These are phyloP conservation scores for Oryza coarctata DNA, from an alignment of 176 grass and related monocot genomes.

Conservation along the genomic window DNA sequence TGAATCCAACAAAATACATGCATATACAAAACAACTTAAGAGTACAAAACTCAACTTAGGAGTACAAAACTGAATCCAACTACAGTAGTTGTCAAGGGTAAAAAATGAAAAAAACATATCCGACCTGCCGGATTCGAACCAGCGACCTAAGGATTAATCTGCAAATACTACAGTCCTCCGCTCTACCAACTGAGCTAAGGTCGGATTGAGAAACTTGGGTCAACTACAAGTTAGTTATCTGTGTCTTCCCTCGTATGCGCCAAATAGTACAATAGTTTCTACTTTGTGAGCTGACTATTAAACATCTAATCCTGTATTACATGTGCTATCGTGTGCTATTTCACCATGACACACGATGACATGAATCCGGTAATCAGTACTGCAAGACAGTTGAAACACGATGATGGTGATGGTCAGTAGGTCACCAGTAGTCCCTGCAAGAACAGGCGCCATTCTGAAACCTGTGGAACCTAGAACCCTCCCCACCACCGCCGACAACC, in stretches of 20 bases:
- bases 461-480: slow-evolving; percentile 46
- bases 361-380: too few species aligned
- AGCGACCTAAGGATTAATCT: slow-evolving; percentile 78
- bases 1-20: too few species aligned
- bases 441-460: slow-evolving; percentile 42
- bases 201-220: slow-evolving; percentile 10
- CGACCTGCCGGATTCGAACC: slow-evolving; percentile 93
- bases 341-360: too few species aligned
- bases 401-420: too few species aligned
- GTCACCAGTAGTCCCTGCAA: slow-evolving; percentile 46
- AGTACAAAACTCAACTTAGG: too few species aligned
- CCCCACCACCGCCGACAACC: slow-evolving; percentile 10
- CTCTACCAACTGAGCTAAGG: slow-evolving; percentile 99
- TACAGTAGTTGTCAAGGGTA: neutral
- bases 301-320: too few species aligned
- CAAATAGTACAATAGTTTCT: neutral
- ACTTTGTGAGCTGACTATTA: too few species aligned
- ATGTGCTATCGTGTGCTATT: too few species aligned
- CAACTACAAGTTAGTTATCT: too few species aligned
- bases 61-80: too few species aligned
- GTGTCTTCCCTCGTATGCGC: too few species aligned
- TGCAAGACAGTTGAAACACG: neutral
- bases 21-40: too few species aligned
- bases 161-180: slow-evolving; percentile 49
- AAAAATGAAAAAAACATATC: neutral